phyloP scores from a whole-genome alignment of 2,329 filamentous ascomycete species.

The Thielaviopsis musarum region DNA sequence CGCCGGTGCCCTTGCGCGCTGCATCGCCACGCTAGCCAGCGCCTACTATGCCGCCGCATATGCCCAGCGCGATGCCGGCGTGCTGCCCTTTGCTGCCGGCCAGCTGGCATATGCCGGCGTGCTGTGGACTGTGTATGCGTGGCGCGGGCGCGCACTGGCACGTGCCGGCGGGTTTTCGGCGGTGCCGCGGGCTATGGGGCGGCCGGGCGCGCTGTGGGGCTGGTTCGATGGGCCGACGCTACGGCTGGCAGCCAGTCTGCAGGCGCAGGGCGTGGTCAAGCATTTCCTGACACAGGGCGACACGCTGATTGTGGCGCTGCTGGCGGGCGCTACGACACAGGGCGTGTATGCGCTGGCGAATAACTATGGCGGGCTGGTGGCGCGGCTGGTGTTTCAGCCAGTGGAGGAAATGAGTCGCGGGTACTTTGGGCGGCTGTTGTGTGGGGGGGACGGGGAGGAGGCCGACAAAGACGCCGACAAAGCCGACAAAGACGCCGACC shows the following conservation, averaged over 20 bases:
- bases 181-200: slow-evolving; percentile 31
- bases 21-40: slow-evolving; percentile 52
- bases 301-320: slow-evolving; percentile 64
- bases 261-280: slow-evolving; percentile 77
- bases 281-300: slow-evolving; percentile 91
- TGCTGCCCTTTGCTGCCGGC: slow-evolving; percentile 77
- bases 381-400: slow-evolving; percentile 81
- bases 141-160: slow-evolving; percentile 41
- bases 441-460: slow-evolving; percentile 18
- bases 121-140: slow-evolving; percentile 53
- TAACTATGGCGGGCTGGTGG: slow-evolving; percentile 83
- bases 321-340: slow-evolving; percentile 66
- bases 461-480: slow-evolving; percentile 12
- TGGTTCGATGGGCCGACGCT: slow-evolving; percentile 57
- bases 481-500: slow-evolving; percentile 12
- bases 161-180: slow-evolving; percentile 50
- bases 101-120: slow-evolving; percentile 60
- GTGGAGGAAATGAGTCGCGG: slow-evolving; percentile 86
- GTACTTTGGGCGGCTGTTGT: slow-evolving; percentile 69
- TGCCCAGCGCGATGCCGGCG: slow-evolving; percentile 41
- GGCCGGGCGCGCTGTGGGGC: slow-evolving; percentile 21
- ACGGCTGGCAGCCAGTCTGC: slow-evolving; percentile 62
- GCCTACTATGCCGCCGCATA: slow-evolving; percentile 44
- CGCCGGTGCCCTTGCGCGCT: slow-evolving; percentile 62
- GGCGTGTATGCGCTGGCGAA: slow-evolving; percentile 85